Percentiles rank a stretch among this genome's conserved stretches.
Evolutionary conservation across 2,329 filamentous ascomycete genomes (phyloP).

Genomic region (Aspergillus fumigatus): DNA sequence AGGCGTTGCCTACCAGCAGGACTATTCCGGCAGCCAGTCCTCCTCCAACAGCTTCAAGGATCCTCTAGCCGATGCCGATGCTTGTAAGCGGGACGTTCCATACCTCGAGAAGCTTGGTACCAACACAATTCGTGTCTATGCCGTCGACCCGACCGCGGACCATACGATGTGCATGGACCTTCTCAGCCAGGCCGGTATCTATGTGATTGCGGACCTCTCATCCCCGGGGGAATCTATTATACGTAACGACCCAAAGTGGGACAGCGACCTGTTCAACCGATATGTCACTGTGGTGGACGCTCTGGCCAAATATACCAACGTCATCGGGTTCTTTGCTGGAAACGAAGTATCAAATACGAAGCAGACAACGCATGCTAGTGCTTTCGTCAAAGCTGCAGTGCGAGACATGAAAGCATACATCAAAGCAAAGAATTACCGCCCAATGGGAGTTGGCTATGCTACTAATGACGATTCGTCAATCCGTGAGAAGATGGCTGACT

Average conservation of each 20-base stretch:
- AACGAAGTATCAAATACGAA: constrained; percentile 89
- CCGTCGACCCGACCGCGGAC: constrained; percentile 71
- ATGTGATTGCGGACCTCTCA: constrained; percentile 84
- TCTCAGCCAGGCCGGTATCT: constrained; percentile 79
- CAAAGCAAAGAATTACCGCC: constrained; percentile 66
- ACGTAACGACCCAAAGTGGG: constrained; percentile 73
- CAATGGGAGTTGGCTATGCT: constrained; percentile 87
- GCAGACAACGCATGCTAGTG: constrained; percentile 82
- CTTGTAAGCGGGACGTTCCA: constrained; percentile 79
- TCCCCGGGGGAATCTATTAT: constrained; percentile 79
- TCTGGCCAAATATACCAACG: constrained; percentile 76
- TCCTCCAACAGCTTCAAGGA: constrained; percentile 62
- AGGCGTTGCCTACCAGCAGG: constrained; percentile 91
- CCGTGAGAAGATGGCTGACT: constrained; percentile 74
- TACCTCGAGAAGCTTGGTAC: constrained; percentile 71
- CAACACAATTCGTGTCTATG: constrained; percentile 91
- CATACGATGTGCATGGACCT: constrained; percentile 79
- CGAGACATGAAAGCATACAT: constrained; percentile 94
- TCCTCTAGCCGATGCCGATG: constrained; percentile 65
- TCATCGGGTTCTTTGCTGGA: constrained; percentile 93
- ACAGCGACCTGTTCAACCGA: constrained; percentile 67
- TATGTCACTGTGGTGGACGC: constrained; percentile 80
- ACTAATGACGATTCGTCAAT: constrained; percentile 86
- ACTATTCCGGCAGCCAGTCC: constrained; percentile 53
- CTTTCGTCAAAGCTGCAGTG: constrained; percentile 94